A percentile compares a stretch with the other conserved stretches of the same genome.
Evolutionary conservation across 805 yeast genomes (phyloP).

Genomic region (Pichia paraexigua): DNA sequence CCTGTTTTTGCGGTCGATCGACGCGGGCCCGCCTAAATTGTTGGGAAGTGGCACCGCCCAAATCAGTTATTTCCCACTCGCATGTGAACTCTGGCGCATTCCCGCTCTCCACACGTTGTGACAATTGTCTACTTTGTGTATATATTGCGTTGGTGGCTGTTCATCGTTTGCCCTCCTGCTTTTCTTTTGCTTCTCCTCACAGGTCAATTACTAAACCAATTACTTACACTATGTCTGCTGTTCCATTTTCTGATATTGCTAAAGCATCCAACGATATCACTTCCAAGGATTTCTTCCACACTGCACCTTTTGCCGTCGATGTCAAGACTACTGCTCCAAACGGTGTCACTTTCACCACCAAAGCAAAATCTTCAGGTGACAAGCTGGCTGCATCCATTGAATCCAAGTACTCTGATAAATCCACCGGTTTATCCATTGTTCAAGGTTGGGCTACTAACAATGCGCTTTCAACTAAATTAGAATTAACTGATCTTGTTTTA

Average conservation of each 20-base stretch:
- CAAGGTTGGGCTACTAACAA: slow-evolving; percentile 98
- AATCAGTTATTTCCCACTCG: no score
- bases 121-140: not conserved
- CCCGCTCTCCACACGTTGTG: not conserved
- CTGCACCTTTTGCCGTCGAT: slow-evolving; percentile 78
- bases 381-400: slow-evolving; percentile 84
- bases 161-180: not conserved
- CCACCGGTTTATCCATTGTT: slow-evolving; percentile 84
- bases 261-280: slow-evolving; percentile 88
- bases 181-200: not conserved
- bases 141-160: no score
- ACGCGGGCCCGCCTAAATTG: not conserved
- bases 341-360: slow-evolving; percentile 90
- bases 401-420: slow-evolving; percentile 87
- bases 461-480: slow-evolving; percentile 85
- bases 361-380: slow-evolving; percentile 72
- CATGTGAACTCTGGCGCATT: not conserved
- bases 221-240: slow-evolving; percentile 54
- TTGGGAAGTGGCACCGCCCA: not conserved
- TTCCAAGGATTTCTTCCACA: slow-evolving; percentile 89
- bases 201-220: not conserved
- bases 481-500: slow-evolving; percentile 82
- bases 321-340: slow-evolving; percentile 92
- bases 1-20: no score
- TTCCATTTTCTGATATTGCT: slow-evolving; percentile 89